These are phyloP conservation scores for Cryphonectria radicalis DNA, from an alignment of 2,329 filamentous ascomycete species.

Conservation along the genomic window DNA sequence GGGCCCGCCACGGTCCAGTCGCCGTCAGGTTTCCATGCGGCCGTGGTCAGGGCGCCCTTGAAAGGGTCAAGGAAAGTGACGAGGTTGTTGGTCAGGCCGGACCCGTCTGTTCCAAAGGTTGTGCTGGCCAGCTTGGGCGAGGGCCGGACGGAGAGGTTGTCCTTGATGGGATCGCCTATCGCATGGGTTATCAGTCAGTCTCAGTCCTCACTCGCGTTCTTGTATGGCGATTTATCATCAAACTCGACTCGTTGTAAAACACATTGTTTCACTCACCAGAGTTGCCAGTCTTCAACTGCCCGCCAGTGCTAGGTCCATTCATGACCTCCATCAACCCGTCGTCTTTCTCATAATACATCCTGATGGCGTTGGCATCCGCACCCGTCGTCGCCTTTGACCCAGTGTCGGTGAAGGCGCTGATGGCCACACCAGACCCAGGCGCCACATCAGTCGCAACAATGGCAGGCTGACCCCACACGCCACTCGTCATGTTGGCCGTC, in stretches of 20 bases:
- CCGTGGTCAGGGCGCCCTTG: slow-evolving; percentile 21
- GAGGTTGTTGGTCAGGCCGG: slow-evolving; percentile 29
- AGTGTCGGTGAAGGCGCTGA: slow-evolving; percentile 27
- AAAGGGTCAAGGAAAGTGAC: slow-evolving; percentile 21
- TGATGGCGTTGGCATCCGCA: slow-evolving; percentile 24
- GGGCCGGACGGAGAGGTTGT: slow-evolving; percentile 21
- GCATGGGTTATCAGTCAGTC: neutral
- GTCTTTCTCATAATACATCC: slow-evolving; percentile 21
- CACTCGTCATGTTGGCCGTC: slow-evolving; percentile 26
- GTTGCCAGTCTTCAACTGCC: slow-evolving; percentile 20
- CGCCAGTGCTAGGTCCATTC: slow-evolving; percentile 21
- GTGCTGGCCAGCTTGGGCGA: slow-evolving; percentile 28
- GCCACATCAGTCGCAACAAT: slow-evolving; percentile 11
- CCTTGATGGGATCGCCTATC: slow-evolving; percentile 20
- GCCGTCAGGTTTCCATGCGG: slow-evolving; percentile 16
- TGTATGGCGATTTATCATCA: too few relatives aligned
- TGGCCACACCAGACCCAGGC: slow-evolving; percentile 22
- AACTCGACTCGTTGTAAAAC: neutral
- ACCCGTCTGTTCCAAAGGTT: slow-evolving; percentile 24
- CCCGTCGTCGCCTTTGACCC: slow-evolving; percentile 7
- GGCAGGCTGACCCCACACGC: slow-evolving; percentile 16
- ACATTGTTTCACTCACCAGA: slow-evolving; percentile 14
- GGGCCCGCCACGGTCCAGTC: slow-evolving; percentile 23
- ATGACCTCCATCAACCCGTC: slow-evolving; percentile 23
- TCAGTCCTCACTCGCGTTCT: neutral